Percentiles rank a stretch among this genome's conserved stretches.
Conservation (phyloP, 148 eudicot species). For the Pouteria glomerata region DNA sequence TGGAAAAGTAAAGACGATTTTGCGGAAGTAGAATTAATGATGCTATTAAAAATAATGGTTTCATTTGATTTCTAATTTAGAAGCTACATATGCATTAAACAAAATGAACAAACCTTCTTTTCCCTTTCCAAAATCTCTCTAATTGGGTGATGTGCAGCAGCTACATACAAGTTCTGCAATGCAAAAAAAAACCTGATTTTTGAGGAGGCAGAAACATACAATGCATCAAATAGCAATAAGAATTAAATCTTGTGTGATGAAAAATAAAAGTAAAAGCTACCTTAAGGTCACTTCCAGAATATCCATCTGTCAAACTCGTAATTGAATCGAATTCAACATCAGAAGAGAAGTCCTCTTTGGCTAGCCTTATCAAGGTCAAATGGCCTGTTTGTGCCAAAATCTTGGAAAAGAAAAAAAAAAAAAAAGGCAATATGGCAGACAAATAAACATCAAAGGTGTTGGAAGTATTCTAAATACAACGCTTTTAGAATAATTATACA, state of each 20-base stretch:
- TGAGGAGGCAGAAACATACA: slow-evolving; percentile 10
- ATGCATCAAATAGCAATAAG: not conserved
- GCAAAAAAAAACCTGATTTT: slow-evolving; percentile 8
- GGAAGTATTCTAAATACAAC: not conserved
- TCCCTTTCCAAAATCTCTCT: slow-evolving; percentile 88
- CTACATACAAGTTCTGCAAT: slow-evolving; percentile 82
- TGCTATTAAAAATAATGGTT: too few species aligned
- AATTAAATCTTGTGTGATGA: not conserved
- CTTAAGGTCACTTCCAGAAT: slow-evolving; percentile 99
- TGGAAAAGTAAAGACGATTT: too few species aligned
- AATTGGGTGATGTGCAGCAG: slow-evolving; percentile 97
- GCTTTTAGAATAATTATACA: not conserved
- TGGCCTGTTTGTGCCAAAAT: slow-evolving; percentile 65
- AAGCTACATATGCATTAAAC: too few species aligned
- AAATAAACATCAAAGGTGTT: not conserved
- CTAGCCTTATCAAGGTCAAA: slow-evolving; percentile 99
- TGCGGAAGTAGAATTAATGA: too few species aligned
- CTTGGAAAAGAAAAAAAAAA: not conserved
- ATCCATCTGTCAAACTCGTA: slow-evolving; percentile 94
- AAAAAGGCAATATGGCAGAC: not conserved
- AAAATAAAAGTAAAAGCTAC: slow-evolving; percentile 24
- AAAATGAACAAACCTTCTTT: slow-evolving; percentile 72
- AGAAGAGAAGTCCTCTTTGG: slow-evolving; percentile 83
- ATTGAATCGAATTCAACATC: slow-evolving; percentile 73
- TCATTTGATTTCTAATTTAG: too few species aligned